Evolutionary conservation across 306 rosid genomes (phyloP).

Genomic region (Lotus japonicus): DNA sequence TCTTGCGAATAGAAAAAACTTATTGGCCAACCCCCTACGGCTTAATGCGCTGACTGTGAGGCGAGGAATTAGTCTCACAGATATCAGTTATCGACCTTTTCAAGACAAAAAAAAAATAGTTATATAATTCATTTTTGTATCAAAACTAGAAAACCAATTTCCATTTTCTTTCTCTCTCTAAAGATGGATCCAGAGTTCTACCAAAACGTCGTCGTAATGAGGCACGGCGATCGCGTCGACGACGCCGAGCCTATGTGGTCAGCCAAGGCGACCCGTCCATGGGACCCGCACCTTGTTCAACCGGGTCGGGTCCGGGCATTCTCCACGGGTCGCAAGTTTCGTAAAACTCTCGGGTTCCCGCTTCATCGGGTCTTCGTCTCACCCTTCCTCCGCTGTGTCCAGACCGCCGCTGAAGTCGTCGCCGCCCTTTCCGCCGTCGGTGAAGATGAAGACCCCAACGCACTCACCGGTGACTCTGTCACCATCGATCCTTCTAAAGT

Average conservation of each 20-base stretch:
- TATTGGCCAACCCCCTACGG: too few species aligned
- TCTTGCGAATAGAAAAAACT: too few species aligned
- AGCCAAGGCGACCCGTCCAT: constrained; percentile 44
- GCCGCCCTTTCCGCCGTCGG: constrained; percentile 42
- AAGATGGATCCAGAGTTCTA: constrained; percentile 36
- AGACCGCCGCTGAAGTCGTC: constrained; percentile 67
- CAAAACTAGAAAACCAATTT: not conserved
- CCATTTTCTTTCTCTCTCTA: not conserved
- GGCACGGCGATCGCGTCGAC: constrained; percentile 96
- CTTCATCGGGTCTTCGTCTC: constrained; percentile 72
- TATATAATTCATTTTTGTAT: too few species aligned
- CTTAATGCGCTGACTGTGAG: too few species aligned
- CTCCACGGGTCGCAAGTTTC: constrained; percentile 51
- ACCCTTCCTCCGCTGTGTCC: constrained; percentile 84
- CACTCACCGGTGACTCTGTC: constrained; percentile 11
- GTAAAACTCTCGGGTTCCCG: constrained; percentile 36
- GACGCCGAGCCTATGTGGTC: constrained; percentile 54
- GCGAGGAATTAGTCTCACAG: too few species aligned
- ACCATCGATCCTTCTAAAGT: constrained; percentile 49
- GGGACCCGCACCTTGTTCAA: constrained; percentile 70
- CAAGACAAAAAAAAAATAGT: too few species aligned
- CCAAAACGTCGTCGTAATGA: constrained; percentile 82
- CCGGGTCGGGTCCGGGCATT: constrained; percentile 58
- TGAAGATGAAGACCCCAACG: constrained; percentile 29
- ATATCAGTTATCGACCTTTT: too few species aligned